Percentiles rank a stretch among this genome's conserved stretches.
Evolutionary conservation across 352 stramenopile genomes (phyloP).

Genomic region (Phytopythium kandeliae): DNA sequence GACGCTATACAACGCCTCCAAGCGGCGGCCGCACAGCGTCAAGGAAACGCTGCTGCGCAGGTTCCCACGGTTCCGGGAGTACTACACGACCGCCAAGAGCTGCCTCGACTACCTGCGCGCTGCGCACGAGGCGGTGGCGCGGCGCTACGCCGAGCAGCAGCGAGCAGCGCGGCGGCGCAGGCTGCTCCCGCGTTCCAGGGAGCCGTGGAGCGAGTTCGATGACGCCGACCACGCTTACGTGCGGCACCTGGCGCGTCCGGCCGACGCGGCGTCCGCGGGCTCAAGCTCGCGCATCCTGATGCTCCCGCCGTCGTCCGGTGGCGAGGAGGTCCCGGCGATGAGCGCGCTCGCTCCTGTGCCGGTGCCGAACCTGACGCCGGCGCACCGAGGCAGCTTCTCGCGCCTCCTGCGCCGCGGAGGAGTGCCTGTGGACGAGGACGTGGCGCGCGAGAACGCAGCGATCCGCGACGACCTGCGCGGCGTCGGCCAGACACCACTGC

Average conservation of each 20-base stretch:
- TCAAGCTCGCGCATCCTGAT: not conserved
- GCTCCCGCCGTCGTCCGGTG: not conserved
- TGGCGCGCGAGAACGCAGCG: conserved; percentile 18
- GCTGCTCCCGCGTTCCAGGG: conserved; percentile 9
- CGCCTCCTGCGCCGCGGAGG: conserved; percentile 38
- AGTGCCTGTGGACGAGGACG: conserved; percentile 43
- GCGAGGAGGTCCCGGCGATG: not conserved
- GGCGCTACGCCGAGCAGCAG: conserved; percentile 11
- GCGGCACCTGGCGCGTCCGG: conserved; percentile 20
- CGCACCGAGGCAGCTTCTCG: conserved; percentile 35
- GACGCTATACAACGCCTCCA: conserved; percentile 36
- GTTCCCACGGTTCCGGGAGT: conserved; percentile 30
- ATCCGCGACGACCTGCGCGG: conserved; percentile 36
- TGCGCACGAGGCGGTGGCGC: conserved; percentile 8
- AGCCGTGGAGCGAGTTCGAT: conserved; percentile 36
- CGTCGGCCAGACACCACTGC: conserved; percentile 13
- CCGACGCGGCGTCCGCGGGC: not conserved
- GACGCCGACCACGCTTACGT: conserved; percentile 41
- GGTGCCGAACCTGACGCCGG: conserved; percentile 25
- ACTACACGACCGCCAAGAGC: conserved; percentile 19
- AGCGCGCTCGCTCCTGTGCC: not conserved
- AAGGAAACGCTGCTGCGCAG: conserved; percentile 30
- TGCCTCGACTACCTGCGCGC: conserved; percentile 26
- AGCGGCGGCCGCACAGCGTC: conserved; percentile 27
- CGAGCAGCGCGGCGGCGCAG: conserved; percentile 17